Evolutionary conservation across 2,329 filamentous ascomycete genomes (phyloP), one percentile per base, ranked within the genome.

Genomic region (Penicillium hesseltinei): DNA sequence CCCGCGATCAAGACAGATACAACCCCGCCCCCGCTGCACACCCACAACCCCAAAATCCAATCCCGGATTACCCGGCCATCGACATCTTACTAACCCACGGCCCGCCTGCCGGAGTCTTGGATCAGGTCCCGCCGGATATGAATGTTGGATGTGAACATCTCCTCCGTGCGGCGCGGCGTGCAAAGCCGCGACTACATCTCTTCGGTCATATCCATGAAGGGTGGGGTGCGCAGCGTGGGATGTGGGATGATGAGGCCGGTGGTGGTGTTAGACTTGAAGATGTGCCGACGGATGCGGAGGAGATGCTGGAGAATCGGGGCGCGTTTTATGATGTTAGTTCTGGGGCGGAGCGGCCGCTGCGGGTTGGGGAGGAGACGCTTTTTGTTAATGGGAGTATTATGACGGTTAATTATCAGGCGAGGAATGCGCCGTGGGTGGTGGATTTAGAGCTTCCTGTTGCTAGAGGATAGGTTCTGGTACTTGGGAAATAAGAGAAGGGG

Each of bases 131-230:
- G 7, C 55, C 63, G 1, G 67, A 67, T 2, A 66, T 73, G 25
- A 64, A 72, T 21, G 83, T 82, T 1, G 86, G 86, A 0, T 87
- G 85, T 68, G 72, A 78, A 46, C 78, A 81, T 64, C 72, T 88
- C 1, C 73, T 83, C 1, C 71, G 74, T 1, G 84, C 84, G 0
- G 71, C 81, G 2, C 70, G 75, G 51, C 75, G 83, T 6, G 79
- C 78, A 10, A 75, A 73, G 50, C 85, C 85, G 0, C 68, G 72
- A 3, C 50, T 88, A n/a, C 82, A 87, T 66, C 82, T 82, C 60
- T 88, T 86, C 65, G 84, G 85, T 0, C 84, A 87, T 71, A 86
- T 87, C 19, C 84, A 86, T 65, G 82, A 84, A 65, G 82, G 74
- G 0, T 79, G 80, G 70, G 81, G 81, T 19, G 78, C 76, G 4